Percentiles rank a stretch among this genome's conserved stretches.
These are phyloP conservation scores for Paramecium primaurelia DNA, from an alignment of 73 alveolate genomes.

Conservation along the genomic window DNA sequence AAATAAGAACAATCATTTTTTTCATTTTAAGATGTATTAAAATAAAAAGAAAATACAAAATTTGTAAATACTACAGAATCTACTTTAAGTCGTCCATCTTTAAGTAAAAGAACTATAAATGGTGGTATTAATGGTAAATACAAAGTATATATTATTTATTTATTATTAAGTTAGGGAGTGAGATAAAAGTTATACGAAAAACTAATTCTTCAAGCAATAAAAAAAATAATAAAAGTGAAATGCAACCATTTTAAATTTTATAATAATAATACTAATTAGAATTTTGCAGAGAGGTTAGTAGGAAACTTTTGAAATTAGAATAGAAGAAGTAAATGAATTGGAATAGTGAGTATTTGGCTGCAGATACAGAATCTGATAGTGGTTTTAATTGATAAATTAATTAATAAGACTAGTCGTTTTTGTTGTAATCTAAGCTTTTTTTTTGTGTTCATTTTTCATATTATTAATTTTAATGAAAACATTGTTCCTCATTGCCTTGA, in stretches of 20 bases:
- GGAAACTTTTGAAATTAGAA: neutral
- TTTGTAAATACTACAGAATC: neutral
- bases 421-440: neutral
- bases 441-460: neutral
- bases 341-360: neutral
- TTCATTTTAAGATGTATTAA: neutral
- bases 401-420: slow-evolving; percentile 42
- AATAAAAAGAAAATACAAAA: neutral
- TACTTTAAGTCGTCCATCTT: neutral
- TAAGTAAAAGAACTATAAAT: neutral
- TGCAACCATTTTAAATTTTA: neutral
- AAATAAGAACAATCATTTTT: neutral
- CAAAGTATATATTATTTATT: neutral
- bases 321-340: neutral
- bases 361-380: slow-evolving; percentile 10
- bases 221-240: neutral
- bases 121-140: slow-evolving; percentile 34
- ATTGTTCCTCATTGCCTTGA: neutral
- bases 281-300: neutral
- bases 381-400: slow-evolving; percentile 1
- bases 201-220: neutral
- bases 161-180: neutral
- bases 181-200: neutral
- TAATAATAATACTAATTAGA: neutral
- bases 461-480: slow-evolving; percentile 14